Evolutionary conservation across 2,329 filamentous ascomycete genomes (phyloP).

Genomic region (Cercospora nicotianae): DNA sequence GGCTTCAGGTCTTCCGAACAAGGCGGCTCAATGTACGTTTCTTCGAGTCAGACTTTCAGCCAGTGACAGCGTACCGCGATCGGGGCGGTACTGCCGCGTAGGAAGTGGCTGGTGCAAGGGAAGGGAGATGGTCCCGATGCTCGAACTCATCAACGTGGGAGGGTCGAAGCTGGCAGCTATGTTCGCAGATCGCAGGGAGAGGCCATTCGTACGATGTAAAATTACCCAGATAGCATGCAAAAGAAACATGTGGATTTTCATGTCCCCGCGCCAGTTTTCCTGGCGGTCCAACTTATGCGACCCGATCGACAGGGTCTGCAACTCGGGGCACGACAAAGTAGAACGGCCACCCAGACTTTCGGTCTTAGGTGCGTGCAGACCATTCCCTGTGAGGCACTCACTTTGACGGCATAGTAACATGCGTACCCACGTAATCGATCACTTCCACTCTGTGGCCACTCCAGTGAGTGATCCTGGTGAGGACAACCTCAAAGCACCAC

Average conservation of each 20-base stretch:
- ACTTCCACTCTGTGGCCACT: neutral
- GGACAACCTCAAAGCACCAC: neutral
- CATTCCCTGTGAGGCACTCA: neutral
- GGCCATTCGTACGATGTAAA: neutral
- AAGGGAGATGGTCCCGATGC: neutral
- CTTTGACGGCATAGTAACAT: neutral
- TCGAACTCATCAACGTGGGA: neutral
- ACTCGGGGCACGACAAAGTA: neutral
- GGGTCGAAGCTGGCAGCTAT: neutral
- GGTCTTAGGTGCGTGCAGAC: neutral
- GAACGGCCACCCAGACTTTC: neutral
- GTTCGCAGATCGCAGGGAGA: neutral
- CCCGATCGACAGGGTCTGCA: neutral
- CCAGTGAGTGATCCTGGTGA: neutral
- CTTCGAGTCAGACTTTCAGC: conserved; percentile 7
- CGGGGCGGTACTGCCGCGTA: too few relatives aligned
- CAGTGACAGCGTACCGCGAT: neutral
- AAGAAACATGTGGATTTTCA: neutral
- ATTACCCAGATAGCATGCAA: neutral
- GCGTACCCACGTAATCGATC: neutral
- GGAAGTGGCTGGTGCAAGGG: neutral
- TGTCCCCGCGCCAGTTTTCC: neutral
- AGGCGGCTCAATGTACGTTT: neutral
- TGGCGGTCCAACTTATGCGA: neutral
- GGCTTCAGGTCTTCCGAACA: neutral